phyloP scores from a whole-genome alignment of 2,329 filamentous ascomycete genomes.

The Trichophyton benhamiae region DNA sequence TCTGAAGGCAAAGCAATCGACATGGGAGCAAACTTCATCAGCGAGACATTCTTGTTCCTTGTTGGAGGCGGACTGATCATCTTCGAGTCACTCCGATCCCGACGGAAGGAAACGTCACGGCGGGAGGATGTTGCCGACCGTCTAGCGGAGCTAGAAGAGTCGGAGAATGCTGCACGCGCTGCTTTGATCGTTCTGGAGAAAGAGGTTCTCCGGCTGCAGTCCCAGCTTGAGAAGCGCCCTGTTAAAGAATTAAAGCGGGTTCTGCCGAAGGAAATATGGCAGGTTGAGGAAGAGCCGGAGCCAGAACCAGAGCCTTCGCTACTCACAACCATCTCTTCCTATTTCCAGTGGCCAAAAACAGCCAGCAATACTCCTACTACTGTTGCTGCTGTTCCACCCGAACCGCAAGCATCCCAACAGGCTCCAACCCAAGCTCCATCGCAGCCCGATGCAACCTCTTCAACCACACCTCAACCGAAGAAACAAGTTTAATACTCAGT shows the following conservation, averaged over 20 bases:
- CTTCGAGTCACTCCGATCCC: constrained; percentile 49
- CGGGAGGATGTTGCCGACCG: constrained; percentile 50
- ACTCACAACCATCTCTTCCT: constrained; percentile 5
- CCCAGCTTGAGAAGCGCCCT: constrained; percentile 23
- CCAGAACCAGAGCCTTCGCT: constrained; percentile 13
- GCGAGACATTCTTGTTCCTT: constrained; percentile 53
- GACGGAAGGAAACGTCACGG: constrained; percentile 48
- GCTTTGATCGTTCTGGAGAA: constrained; percentile 36
- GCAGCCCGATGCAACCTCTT: neutral
- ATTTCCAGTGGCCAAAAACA: constrained; percentile 4
- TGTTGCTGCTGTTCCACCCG: no score
- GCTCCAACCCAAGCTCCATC: neutral
- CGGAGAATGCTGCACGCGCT: constrained; percentile 29
- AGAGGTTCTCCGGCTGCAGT: constrained; percentile 32
- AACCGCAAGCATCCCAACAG: neutral
- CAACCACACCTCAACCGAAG: neutral
- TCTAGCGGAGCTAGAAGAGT: constrained; percentile 45
- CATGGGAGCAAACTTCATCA: constrained; percentile 56
- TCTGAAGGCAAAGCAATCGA: constrained; percentile 58
- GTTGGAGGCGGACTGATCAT: constrained; percentile 52
- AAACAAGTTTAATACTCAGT: neutral
- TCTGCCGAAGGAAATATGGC: constrained; percentile 31
- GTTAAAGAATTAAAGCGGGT: constrained; percentile 24
- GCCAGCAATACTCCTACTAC: neutral
- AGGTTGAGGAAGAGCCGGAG: constrained; percentile 22